These are phyloP conservation scores for Ophiostoma montium DNA, from an alignment of 2,329 filamentous ascomycete genomes.

Conservation along the genomic window DNA sequence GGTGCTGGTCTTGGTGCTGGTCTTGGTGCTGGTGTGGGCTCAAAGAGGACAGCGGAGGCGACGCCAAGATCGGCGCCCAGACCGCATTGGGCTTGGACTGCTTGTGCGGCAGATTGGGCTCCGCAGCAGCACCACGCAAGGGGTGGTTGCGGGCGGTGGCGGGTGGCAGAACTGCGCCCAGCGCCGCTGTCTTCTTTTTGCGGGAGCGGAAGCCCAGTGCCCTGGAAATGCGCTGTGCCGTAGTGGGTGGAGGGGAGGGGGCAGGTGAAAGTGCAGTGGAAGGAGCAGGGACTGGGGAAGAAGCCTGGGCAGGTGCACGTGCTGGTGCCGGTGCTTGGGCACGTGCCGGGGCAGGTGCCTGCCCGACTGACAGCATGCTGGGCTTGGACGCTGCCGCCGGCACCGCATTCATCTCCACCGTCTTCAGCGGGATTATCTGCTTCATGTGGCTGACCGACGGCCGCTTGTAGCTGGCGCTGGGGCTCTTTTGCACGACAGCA, in stretches of 20 bases:
- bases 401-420: not conserved
- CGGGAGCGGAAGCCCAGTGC: not conserved
- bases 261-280: too few relatives aligned
- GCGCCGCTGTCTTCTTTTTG: not conserved
- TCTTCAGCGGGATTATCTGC: constrained; percentile 1
- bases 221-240: not conserved
- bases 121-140: not conserved
- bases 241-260: not conserved
- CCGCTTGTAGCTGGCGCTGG: not conserved
- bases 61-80: constrained; percentile 8
- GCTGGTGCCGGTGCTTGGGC: not conserved
- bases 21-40: not conserved
- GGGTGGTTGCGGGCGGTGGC: not conserved
- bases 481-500: too few relatives aligned
- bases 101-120: constrained; percentile 3
- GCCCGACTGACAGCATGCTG: too few relatives aligned
- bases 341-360: not conserved
- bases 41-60: not conserved
- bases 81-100: constrained; percentile 9
- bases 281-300: too few relatives aligned
- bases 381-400: not conserved
- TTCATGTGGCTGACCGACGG: not conserved
- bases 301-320: not conserved
- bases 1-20: not conserved
- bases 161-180: not conserved